Base-by-base conservation (phyloP, 179 eudicot genomes). In the Patellifolia procumbens region DNA sequence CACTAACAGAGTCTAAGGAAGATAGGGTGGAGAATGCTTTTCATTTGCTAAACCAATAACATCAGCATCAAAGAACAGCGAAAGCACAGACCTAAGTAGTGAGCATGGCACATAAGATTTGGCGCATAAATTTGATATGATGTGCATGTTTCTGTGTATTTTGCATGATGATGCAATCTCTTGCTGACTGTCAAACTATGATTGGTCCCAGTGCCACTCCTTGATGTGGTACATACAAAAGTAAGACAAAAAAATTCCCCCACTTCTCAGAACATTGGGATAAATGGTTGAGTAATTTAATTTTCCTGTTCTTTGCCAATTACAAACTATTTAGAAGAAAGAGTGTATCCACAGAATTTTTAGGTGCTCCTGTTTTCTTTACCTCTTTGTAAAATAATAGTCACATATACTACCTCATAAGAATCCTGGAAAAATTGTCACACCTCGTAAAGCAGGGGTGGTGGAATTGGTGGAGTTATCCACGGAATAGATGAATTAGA, bases 51-150 rank as follows among this genome's bases (percentile, higher is more conserved):
- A 46, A 16, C 26, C 28, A 29, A 22, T 22, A 61, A 29, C 39
- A 72, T 52, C 42, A 77, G 78, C 69, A 60, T 79, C 70, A 26
- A 9, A 78, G 59, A 72, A 63, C n/a, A 78, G 72, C 11, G 17
- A 70, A 42, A 56, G 45, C 76, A 64, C 63, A 43, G 16, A 22
- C 56, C n/a, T 0, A 59, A 60, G 24, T 37, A 56, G 34, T 70
- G 70, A 60, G 37, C 65, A 76, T 55, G 60, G n/a, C 70, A 65
- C 34, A 48, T 70, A 5, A 56, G 55, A 70, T 70, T 32, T 34
- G 24, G 65, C n/a, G 70, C 80, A 43, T 56, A 35, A 32, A 20
- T 64, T 63, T 62, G 69, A 28, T 74, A 60, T 24, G 58, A 32
- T 74, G 9, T 10, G 45, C 5, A 43, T 59, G 39, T 60, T 51